Evolutionary conservation across 2,329 filamentous ascomycete species (phyloP).

Genomic region (Aspergillus pseudonomiae): DNA sequence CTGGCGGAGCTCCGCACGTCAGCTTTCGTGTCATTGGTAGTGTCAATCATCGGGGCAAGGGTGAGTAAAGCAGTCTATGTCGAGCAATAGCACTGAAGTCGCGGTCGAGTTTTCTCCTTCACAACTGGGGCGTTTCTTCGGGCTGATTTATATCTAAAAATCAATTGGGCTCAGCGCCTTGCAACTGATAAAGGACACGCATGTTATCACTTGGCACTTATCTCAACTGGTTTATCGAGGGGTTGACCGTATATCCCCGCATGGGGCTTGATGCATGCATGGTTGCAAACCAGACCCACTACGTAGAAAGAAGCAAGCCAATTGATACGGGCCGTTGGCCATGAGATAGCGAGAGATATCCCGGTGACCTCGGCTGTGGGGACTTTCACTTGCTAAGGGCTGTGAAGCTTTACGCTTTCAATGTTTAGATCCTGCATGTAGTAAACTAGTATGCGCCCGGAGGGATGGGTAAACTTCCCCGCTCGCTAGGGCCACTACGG

Average conservation of each 20-base stretch:
- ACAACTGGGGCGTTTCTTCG: not conserved
- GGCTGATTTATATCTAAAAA: not conserved
- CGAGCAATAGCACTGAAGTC: not conserved
- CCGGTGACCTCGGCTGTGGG: not conserved
- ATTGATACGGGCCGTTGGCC: not conserved
- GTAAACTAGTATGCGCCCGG: no score
- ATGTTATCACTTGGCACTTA: conserved; percentile 12
- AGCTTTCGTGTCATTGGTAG: conserved; percentile 21
- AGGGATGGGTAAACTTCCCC: not conserved
- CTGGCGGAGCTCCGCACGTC: conserved; percentile 13
- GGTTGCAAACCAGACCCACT: not conserved
- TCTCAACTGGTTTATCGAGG: conserved; percentile 1
- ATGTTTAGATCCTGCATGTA: no score
- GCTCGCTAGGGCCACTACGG: not conserved
- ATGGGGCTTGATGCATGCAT: no score
- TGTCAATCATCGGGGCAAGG: conserved; percentile 16
- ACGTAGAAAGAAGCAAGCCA: not conserved
- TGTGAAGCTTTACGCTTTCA: not conserved
- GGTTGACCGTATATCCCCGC: not conserved
- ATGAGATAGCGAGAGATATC: not conserved
- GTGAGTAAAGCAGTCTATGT: not conserved
- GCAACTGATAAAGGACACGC: conserved; percentile 5
- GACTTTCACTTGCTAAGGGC: not conserved
- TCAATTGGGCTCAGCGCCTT: not conserved
- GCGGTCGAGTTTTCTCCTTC: not conserved